Evolutionary conservation across 345 rosid species (phyloP), one percentile per base, ranked within the genome.

Genomic region (Erucastrum elatum): DNA sequence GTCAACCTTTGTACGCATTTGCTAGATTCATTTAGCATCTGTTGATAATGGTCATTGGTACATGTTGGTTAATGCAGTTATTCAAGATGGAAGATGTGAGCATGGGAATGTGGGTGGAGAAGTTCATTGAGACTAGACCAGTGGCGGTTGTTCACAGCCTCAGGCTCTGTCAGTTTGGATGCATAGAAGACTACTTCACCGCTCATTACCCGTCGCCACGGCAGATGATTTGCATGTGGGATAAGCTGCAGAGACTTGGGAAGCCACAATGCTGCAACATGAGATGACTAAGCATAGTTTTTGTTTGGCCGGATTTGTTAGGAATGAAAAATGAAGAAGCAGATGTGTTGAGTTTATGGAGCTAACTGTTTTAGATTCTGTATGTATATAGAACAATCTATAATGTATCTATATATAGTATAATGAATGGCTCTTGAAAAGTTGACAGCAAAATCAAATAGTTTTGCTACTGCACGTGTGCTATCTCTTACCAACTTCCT

Each of bases 1-100:
- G 39, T 76, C n/a, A 26, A 34, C 33, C 12, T 21, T 75, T 21
- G 51, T 10, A 60, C 55, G 29, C 30, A 21, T 26, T 5, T 25
- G 31, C 16, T 60, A 12, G 35, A 60, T 60, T 29, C 31, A 29
- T 29, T 98, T 75, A 51, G n/a, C 41, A 61, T 51, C 2, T 95
- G 76, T 93, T 93, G 77, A 91, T 29, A 44, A 8, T 49, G 51
- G 4, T 77, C 4, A 21, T 35, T 58, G 10, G 39, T 76, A 69
- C 39, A 26, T 75, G 66, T 39, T 39, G 46, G 66, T n/a, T 13
- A 65, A 5, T 81, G 84, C 88, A 94, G 98, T 75, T 95, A 78
- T 93, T 93, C 80, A 95, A 95, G 88, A 95, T 95, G 99, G 99
- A 93, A 85, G 99, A 95, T 75, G 98, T 95, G 80, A 95, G 99